Percentiles rank a stretch among this genome's conserved stretches.
Conservation (phyloP, 2,329 filamentous ascomycete species). For the Camptophora hylomeconis region DNA sequence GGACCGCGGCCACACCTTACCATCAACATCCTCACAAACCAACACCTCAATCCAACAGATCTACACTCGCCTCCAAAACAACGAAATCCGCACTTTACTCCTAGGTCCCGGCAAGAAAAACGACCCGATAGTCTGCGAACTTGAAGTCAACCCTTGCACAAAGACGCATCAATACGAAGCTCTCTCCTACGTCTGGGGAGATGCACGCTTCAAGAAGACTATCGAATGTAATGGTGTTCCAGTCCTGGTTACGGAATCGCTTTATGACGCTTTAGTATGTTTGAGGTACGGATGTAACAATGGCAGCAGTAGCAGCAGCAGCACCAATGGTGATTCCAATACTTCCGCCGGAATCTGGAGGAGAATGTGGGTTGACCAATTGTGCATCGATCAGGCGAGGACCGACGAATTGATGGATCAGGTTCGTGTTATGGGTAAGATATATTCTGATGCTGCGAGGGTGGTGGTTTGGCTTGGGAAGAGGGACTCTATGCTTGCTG, state of each 20-base stretch:
- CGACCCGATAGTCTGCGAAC: constrained; percentile 7
- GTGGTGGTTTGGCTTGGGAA: no score
- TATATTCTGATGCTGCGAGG: no score
- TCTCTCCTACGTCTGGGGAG: constrained; percentile 12
- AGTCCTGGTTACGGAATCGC: constrained; percentile 9
- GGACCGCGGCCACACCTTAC: no score
- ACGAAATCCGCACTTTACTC: constrained; percentile 8
- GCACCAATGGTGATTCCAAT: neutral
- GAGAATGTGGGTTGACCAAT: constrained; percentile 11
- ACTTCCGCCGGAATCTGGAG: no score
- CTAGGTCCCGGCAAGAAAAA: constrained; percentile 7
- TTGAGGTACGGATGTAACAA: no score
- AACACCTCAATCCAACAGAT: no score
- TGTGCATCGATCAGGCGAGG: constrained; percentile 13
- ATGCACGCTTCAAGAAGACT: constrained; percentile 3
- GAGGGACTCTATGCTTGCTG: constrained; percentile 9
- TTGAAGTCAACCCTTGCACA: constrained; percentile 7
- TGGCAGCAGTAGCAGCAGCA: no score
- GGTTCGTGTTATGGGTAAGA: no score
- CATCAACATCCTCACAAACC: no score
- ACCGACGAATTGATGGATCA: constrained; percentile 4
- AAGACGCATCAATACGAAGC: constrained; percentile 9
- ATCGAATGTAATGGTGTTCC: constrained; percentile 10
- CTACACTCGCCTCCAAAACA: constrained; percentile 6
- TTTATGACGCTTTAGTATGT: constrained; percentile 7